These are phyloP conservation scores for Russula virescens DNA, from an alignment of 768 basidiomycete species.

Conservation along the genomic window DNA sequence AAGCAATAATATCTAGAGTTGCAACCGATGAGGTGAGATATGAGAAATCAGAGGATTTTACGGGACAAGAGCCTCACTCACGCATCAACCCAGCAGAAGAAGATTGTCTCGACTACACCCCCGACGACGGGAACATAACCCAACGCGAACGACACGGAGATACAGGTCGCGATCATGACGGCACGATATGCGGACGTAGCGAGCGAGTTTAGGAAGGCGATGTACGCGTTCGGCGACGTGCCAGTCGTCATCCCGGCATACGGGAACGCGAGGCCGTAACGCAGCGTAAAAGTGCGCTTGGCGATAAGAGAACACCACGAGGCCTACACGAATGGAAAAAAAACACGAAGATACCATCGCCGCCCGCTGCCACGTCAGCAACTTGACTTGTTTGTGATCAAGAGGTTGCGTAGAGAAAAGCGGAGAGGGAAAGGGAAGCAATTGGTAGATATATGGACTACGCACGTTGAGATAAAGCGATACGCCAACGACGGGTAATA, in stretches of 20 bases:
- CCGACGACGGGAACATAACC: slow-evolving; percentile 62
- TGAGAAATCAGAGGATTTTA: background rate
- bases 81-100: slow-evolving; percentile 85
- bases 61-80: slow-evolving; percentile 36
- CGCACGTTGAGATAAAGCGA: slow-evolving; percentile 82
- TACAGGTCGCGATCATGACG: slow-evolving; percentile 76
- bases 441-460: slow-evolving; percentile 7
- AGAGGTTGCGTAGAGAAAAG: background rate
- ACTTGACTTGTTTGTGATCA: too few species aligned
- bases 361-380: background rate
- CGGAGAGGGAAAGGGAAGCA: background rate
- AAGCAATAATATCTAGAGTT: slow-evolving; percentile 77
- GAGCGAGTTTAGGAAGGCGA: slow-evolving; percentile 63
- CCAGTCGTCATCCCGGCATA: slow-evolving; percentile 41
- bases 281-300: slow-evolving; percentile 64
- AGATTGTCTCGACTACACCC: slow-evolving; percentile 53
- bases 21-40: background rate
- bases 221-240: slow-evolving; percentile 54
- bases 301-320: slow-evolving; percentile 76
- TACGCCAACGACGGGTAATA: slow-evolving; percentile 65
- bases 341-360: background rate
- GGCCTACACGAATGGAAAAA: slow-evolving; percentile 41
- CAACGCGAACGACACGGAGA: slow-evolving; percentile 61
- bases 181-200: slow-evolving; percentile 78
- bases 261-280: slow-evolving; percentile 43